phyloP scores from a whole-genome alignment of 352 stramenopile species.

The Phytopythium vexans region DNA sequence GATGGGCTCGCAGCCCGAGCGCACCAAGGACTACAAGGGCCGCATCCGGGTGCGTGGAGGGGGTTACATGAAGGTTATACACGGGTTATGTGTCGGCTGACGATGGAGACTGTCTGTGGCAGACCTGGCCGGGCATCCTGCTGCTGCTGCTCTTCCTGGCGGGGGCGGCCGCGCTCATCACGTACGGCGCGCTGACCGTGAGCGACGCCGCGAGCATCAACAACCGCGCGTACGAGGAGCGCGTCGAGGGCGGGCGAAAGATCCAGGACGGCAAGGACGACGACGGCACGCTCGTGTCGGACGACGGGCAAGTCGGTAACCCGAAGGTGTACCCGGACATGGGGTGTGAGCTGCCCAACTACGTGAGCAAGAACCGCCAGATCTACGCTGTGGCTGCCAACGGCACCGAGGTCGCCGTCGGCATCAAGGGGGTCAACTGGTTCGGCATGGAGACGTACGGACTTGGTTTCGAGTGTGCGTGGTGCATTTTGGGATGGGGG shows the following conservation, averaged over 20 bases:
- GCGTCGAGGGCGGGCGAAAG: conserved; percentile 18
- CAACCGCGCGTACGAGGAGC: conserved; percentile 24
- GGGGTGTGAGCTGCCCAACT: conserved; percentile 53
- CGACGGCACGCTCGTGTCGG: conserved; percentile 28
- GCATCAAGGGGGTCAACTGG: conserved; percentile 71
- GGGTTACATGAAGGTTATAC: not conserved
- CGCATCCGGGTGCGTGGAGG: conserved; percentile 38
- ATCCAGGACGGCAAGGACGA: conserved; percentile 41
- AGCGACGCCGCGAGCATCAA: conserved; percentile 21
- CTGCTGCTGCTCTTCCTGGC: conserved; percentile 41
- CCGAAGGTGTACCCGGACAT: conserved; percentile 51
- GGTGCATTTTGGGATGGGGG: not conserved
- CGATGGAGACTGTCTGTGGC: not conserved
- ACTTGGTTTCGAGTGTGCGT: not conserved
- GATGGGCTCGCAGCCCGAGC: conserved; percentile 29
- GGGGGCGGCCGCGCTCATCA: conserved; percentile 41
- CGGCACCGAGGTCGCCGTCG: conserved; percentile 47
- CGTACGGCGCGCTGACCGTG: conserved; percentile 34
- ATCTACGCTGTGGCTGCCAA: conserved; percentile 46
- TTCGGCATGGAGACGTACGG: conserved; percentile 71
- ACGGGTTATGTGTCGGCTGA: not conserved
- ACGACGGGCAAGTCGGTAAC: conserved; percentile 55
- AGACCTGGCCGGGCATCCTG: conserved; percentile 60
- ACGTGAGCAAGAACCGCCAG: conserved; percentile 56
- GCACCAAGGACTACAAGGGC: conserved; percentile 64